Base-by-base conservation (phyloP, 192 early-diverging fungal genomes). In the Rhizophlyctis rosea region DNA sequence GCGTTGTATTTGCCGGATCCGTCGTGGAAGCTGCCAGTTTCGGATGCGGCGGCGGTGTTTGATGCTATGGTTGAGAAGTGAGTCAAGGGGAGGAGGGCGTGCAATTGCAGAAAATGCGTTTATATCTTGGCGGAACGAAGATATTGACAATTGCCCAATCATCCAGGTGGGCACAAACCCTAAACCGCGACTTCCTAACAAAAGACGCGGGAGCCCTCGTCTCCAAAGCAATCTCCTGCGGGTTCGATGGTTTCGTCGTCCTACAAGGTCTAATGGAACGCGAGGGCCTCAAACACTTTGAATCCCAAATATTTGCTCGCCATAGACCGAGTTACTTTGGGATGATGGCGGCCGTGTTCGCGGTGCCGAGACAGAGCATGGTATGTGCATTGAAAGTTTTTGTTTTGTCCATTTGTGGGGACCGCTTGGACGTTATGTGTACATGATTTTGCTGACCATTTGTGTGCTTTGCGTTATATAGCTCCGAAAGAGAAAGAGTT, bases 1-100 rank as follows among this genome's bases (percentile, higher is more conserved):
- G 35, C 54, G 31, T 3, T 57, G 33, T 65, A 49, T 33, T 24
- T 65, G 44, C 64, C 64, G 30, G 50, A 65, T 25, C 64, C 64
- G 21, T 35, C 39, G 1, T 65, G 64, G 64, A 58, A 58, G 27
- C 14, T 65, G 54, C 64, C 64, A 14, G 55, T 65, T 9, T 65
- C 64, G 48, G 64, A 65, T 47, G 64, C 64, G 21, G 64, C 64
- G 34, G 64, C 64, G 1, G 64, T 65, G n/a, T 65, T 65, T 29
- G 64, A 65, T 49, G 64, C 35, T 31, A 65, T 65, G 27, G 55
- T 65, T 44, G 64, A 65, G 50, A 56, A 65, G 64, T 63, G 44
- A 53, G 61, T 54, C 18, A 3, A 3, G 51, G 9, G 39, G 11
- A 9, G 11, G 39, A 9, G 39, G 39, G n/a, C n/a, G n/a, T n/a